A percentile compares a stretch with the other conserved stretches of the same genome.
Evolutionary conservation across 2,329 filamentous ascomycete genomes (phyloP).

Genomic region (Exophiala sp.): DNA sequence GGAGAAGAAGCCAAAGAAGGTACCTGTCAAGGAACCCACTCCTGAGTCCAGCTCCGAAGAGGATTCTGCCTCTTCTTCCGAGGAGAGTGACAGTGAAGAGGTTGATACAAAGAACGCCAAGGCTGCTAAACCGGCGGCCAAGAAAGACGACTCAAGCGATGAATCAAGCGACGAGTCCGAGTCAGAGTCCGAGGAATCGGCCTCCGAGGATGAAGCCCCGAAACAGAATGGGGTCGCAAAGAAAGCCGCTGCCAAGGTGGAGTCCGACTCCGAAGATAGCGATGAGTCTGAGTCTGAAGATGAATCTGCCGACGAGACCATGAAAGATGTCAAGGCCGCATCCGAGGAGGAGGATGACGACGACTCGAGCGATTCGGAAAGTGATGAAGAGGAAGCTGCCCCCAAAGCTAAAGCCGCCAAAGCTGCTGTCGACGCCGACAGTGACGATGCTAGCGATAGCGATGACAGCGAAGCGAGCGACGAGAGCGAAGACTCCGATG

Average conservation of each 20-base stretch:
- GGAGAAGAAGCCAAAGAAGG: slow-evolving; percentile 41
- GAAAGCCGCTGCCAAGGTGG: slow-evolving; percentile 11
- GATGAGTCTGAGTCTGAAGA: slow-evolving; percentile 31
- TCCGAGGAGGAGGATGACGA: slow-evolving; percentile 14
- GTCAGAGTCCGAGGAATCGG: slow-evolving; percentile 33
- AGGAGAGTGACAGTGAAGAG: slow-evolving; percentile 33
- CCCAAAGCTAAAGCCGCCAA: slow-evolving; percentile 14
- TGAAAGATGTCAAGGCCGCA: neutral
- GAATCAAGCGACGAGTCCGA: slow-evolving; percentile 35
- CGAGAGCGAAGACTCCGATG: slow-evolving; percentile 23
- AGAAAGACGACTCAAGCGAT: slow-evolving; percentile 26
- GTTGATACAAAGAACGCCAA: slow-evolving; percentile 20
- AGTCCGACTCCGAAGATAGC: slow-evolving; percentile 16
- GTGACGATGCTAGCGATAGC: slow-evolving; percentile 12
- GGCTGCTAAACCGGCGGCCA: slow-evolving; percentile 23
- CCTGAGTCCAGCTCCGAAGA: slow-evolving; percentile 35
- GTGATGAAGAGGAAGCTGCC: slow-evolving; percentile 21
- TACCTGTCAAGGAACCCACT: slow-evolving; percentile 38
- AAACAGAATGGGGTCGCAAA: slow-evolving; percentile 20
- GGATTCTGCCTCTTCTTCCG: slow-evolving; percentile 34
- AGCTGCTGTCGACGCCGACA: slow-evolving; percentile 8
- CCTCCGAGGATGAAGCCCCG: slow-evolving; percentile 25
- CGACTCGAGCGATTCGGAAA: slow-evolving; percentile 32
- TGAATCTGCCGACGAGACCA: neutral
- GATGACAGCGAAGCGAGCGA: slow-evolving; percentile 27